These are phyloP conservation scores for Alliaria petiolata DNA, from an alignment of 345 rosid species.

Conservation along the genomic window DNA sequence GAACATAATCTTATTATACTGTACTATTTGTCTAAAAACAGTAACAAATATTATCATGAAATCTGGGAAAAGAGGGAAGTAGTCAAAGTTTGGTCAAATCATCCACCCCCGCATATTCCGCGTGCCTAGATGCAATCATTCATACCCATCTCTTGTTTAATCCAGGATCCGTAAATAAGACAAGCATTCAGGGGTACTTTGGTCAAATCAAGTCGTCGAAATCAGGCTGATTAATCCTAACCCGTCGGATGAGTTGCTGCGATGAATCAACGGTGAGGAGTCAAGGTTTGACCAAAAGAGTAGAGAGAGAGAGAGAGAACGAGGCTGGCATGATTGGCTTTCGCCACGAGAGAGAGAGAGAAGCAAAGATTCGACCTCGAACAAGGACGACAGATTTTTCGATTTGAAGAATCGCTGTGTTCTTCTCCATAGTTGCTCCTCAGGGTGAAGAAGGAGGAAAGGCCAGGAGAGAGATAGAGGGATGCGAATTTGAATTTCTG, in stretches of 20 bases:
- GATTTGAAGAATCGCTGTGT: not conserved
- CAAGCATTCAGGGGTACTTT: not conserved
- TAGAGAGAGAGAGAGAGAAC: conserved; percentile 32
- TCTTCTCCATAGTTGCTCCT: not conserved
- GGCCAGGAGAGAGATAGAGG: conserved; percentile 20
- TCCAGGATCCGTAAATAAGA: conserved; percentile 14
- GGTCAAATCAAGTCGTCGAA: not conserved
- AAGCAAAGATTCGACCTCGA: conserved; percentile 29
- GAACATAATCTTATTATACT: not conserved
- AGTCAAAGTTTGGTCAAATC: conserved; percentile 40
- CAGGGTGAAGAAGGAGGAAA: not conserved
- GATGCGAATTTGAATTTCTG: conserved; percentile 23
- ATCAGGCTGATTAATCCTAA: not conserved
- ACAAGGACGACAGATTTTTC: not conserved
- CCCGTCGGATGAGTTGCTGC: conserved; percentile 39
- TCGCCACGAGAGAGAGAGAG: conserved; percentile 41
- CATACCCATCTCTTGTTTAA: not conserved
- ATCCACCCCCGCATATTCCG: conserved; percentile 41
- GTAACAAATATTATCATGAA: not conserved
- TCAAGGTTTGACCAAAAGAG: conserved; percentile 41
- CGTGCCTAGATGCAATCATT: conserved; percentile 37
- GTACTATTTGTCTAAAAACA: not conserved
- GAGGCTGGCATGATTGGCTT: conserved; percentile 56
- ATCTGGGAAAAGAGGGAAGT: not conserved
- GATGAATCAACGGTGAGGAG: conserved; percentile 36